Evolutionary conservation across 495 filamentous ascomycete species (phyloP), one percentile per base, ranked within the genome.

Genomic region (Penicillium herquei): DNA sequence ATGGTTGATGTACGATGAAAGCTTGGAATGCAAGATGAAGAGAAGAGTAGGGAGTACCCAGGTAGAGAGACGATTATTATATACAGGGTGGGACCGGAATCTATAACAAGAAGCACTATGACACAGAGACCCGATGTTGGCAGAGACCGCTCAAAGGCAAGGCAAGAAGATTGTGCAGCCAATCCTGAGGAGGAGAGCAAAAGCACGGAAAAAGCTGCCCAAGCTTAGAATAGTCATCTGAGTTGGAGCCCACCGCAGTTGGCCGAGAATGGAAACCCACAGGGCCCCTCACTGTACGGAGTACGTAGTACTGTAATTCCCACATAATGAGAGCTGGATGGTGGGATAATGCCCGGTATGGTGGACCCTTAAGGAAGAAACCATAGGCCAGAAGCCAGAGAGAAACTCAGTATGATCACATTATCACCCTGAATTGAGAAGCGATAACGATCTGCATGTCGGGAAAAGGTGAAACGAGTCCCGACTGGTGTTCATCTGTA

Each of bases 1-100:
- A n/a, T 26, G 4, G 21, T 26, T 26, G 21, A 26, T 26, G 21
- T 26, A 26, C 21, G 21, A 26, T 26, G 21, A 32, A 39, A 18
- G 33, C 12, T 49, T 18, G 47, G 9, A 35, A 7, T 43, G 14
- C 34, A 58, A 54, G 16, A 48, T 40, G 49, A 31, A 52, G 46
- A 26, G 30, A 54, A 49, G 17, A 32, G 51, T 35, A 31, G 54
- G 44, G 12, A 10, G 34, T 37, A 13, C 12, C 34, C 7, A 16
- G 34, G 18, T 8, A 14, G 16, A 37, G 48, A 50, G 30, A 14
- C 13, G 14, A 33, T n/a, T 51, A n/a, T 40, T 39, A 60, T 65
- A 68, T 68, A 61, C 59, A 60, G 58, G 57, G 57, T 58, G 65
- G 64, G 32, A 51, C 47, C 50, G 33, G 50, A 37, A 32, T 55